Evolutionary conservation across 1,284 basidiomycete genomes (phyloP), one percentile per base, ranked within the genome.

Genomic region (Tilletia indica): DNA sequence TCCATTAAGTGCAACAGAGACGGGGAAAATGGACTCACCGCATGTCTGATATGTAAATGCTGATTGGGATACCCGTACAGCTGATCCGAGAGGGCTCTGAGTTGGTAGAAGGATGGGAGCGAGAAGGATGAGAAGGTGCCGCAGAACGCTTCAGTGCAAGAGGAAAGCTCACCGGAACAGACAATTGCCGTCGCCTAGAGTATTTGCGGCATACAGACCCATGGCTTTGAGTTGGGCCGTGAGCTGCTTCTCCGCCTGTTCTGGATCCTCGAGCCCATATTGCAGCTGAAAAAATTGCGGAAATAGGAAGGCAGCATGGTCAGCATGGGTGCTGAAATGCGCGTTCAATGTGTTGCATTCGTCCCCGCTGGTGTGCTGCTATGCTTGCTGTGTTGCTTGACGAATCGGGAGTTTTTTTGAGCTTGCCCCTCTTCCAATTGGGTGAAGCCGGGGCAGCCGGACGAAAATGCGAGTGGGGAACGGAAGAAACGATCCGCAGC

Each of bases 31-130:
- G 47, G 6, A 36, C 9, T 49, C 39, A 54, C 48, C 12, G 34
- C 12, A 42, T 64, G 61, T 64, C 61, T 64, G 61, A 64, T 64
- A 39, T 64, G 38, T 34, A 39, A 19, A 79, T 96, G 93, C 72
- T 88, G 87, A 38, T 89, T 87, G 11, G 91, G 89, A 2, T 90
- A 88, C 71, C 94, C 94, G 80, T 91, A 90, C 38, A 93, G 87
- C 85, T 96, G 86, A 73, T 86, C 86, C 12, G 83, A 84, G 47
- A 86, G 79, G 0, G 86, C 86, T 19, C 77, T 81, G 42, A 45
- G 14, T 48, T 34, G 68, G 48, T 45, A 19, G n/a, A 8, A 64
- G 25, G 11, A 48, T 31, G 11, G 19, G 38, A 5, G 39, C 21
- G 51, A 14, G 69, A 25, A 8, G 42, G 14, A 45, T 9, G 42